These are phyloP conservation scores for Phtheirospermum japonicum DNA, from an alignment of 257 asterid species.

Conservation along the genomic window DNA sequence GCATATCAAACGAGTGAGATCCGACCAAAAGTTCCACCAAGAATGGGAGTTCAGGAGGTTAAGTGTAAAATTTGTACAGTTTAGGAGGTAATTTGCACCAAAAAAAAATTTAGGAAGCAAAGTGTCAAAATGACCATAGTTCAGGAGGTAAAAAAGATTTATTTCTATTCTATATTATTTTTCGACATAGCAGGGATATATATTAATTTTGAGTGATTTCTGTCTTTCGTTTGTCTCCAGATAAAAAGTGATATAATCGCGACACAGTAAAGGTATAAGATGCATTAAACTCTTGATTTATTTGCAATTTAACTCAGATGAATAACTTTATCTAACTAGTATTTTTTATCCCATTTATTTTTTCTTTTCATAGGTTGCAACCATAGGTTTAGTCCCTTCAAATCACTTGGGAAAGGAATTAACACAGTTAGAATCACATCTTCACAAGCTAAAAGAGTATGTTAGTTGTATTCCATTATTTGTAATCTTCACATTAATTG, in stretches of 20 bases:
- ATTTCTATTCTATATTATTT: conserved; percentile 6
- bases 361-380: conserved; percentile 66
- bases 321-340: conserved; percentile 14
- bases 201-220: conserved; percentile 21
- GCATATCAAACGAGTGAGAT: too few relatives aligned
- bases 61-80: too few relatives aligned
- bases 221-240: conserved; percentile 41
- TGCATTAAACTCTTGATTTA: conserved; percentile 10
- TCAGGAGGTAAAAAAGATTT: too few relatives aligned
- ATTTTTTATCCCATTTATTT: too few relatives aligned
- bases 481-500: conserved; percentile 27
- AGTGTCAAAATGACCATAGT: too few relatives aligned
- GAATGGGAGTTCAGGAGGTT: too few relatives aligned
- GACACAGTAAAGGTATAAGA: conserved; percentile 67
- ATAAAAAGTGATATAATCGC: conserved; percentile 73
- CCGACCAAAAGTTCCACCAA: too few relatives aligned
- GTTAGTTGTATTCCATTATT: conserved; percentile 31
- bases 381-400: conserved; percentile 83
- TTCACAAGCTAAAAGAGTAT: conserved; percentile 91
- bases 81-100: too few relatives aligned
- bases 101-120: too few relatives aligned
- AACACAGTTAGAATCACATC: conserved; percentile 71
- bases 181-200: not conserved
- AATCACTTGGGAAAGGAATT: conserved; percentile 97
- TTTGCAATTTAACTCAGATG: conserved; percentile 10